phyloP scores from a whole-genome alignment of 805 yeast species.

The Ogataea sp. region DNA sequence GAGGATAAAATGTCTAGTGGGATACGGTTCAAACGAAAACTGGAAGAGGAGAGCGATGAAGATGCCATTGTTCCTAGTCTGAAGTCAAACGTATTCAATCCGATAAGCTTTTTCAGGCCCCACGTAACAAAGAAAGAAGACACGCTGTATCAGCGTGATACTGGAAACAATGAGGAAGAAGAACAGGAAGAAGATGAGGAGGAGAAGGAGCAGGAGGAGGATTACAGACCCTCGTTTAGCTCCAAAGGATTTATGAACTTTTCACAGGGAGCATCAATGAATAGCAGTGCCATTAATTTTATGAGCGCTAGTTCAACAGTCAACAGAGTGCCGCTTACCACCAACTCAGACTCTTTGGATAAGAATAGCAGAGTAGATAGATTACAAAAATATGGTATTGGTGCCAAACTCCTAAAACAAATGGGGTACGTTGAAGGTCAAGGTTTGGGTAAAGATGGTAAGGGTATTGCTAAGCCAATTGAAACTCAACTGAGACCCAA shows the following conservation, averaged over 20 bases:
- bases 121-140: too few relatives aligned
- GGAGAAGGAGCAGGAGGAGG: not conserved
- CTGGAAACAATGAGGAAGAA: not conserved
- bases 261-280: not conserved
- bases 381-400: constrained; percentile 59
- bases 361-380: not conserved
- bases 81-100: not conserved
- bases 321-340: too few relatives aligned
- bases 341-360: too few relatives aligned
- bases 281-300: not conserved
- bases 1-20: not conserved
- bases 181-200: not conserved
- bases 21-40: not conserved
- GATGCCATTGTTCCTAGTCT: not conserved
- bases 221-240: constrained; percentile 1
- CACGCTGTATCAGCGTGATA: too few relatives aligned
- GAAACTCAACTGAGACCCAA: constrained; percentile 59
- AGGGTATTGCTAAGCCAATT: constrained; percentile 78
- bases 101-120: constrained; percentile 1
- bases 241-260: not conserved
- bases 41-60: not conserved
- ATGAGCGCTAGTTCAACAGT: too few relatives aligned
- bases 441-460: constrained; percentile 70
- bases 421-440: constrained; percentile 87
- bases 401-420: constrained; percentile 64